phyloP scores from a whole-genome alignment of 2,329 filamentous ascomycete species.

The Monilinia fructigena region DNA sequence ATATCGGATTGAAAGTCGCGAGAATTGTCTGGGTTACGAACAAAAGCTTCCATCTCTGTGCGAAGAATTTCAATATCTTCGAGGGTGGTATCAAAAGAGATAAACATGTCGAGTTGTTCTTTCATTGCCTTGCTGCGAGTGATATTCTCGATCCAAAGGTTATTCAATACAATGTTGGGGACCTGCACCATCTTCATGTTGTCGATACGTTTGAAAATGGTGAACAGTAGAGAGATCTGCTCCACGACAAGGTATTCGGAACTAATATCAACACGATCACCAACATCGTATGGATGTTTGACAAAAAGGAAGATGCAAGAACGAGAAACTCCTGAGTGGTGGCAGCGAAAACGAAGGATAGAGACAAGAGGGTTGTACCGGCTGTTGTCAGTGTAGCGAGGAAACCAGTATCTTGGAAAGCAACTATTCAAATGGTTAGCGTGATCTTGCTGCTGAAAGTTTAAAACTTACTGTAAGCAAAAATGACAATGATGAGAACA shows the following conservation, averaged over 20 bases:
- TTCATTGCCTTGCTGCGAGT: constrained; percentile 91
- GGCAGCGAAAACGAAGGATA: constrained; percentile 95
- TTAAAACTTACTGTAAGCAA: constrained; percentile 68
- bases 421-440: constrained; percentile 51
- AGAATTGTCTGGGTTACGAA: constrained; percentile 77
- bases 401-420: constrained; percentile 85
- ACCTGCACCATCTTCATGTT: constrained; percentile 75
- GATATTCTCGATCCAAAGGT: constrained; percentile 92
- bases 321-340: constrained; percentile 92
- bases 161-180: constrained; percentile 90
- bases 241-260: constrained; percentile 75
- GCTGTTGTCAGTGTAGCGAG: constrained; percentile 83
- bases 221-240: constrained; percentile 91
- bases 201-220: constrained; percentile 81
- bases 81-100: constrained; percentile 83
- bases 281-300: constrained; percentile 96
- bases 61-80: constrained; percentile 87
- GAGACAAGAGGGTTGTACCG: constrained; percentile 84
- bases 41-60: constrained; percentile 80
- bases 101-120: constrained; percentile 71
- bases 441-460: constrained; percentile 20
- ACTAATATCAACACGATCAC: constrained; percentile 84
- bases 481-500: constrained; percentile 75
- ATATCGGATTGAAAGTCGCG: constrained; percentile 90
- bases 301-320: constrained; percentile 98